Base-by-base conservation (phyloP, 345 rosid species). In the Aethionema arabicum region DNA sequence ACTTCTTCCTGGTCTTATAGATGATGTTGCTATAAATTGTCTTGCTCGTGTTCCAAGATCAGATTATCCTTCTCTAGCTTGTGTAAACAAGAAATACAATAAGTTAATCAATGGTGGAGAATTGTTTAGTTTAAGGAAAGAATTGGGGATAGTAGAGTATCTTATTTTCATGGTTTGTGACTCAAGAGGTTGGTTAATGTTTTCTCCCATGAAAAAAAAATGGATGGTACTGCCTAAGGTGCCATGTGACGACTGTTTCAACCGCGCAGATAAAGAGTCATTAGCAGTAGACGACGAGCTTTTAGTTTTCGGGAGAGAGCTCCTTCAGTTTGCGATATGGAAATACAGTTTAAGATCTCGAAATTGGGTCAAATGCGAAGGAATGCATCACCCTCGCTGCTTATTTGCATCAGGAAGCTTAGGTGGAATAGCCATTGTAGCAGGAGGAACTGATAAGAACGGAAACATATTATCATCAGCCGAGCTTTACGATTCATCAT, bases 171-270 rank as follows among this genome's bases (percentile, higher is more conserved):
- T 88, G 74, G 82, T 85, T 37, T 85, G 92, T 70, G 91, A 85
- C 77, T 87, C 82, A 0, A 83, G 86, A 82, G 87, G 86, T 5
- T 88, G 96, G 96, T 81, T 80, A 56, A 85, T 81, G 7, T 88
- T 83, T 74, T 86, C 85, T 60, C 83, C 90, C 0, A 27, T 46
- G 62, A 80, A 76, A 47, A 69, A 75, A 54, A 88, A 79, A 65
- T 85, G 96, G 92, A 82, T 82, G 84, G 65, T 68, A n/a, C 60
- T 88, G 69, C 91, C 96, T 0, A 85, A 76, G 75, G 82, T 88
- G 61, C 96, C 96, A 37, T 85, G 96, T 4, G 96, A 88, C 59
- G 92, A 88, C 33, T 88, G 96, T 63, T 85, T 88, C 78, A 81
- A 81, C 63, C 81, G 68, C 47, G 88, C 95, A 0, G 95, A 87